Base-by-base conservation (phyloP, 108 stramenopile genomes). In the Chaetoceros muelleri region DNA sequence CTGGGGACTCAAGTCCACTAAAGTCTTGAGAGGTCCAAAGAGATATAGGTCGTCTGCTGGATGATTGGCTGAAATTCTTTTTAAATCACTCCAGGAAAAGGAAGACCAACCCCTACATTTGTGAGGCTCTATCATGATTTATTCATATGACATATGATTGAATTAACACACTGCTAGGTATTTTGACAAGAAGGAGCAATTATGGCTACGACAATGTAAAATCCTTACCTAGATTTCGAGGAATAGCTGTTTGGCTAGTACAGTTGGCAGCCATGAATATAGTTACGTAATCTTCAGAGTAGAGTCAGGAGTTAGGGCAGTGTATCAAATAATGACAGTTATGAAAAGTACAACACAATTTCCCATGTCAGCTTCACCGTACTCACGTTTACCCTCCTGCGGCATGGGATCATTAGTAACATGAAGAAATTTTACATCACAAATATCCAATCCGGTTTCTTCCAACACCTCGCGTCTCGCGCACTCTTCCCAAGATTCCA, bases 71-170 rank as follows among this genome's bases (percentile, higher is more conserved):
- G 44, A 66, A 16, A 69, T 46, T n/a, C 45, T 21, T 30, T 52
- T 13, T 31, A 87, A 62, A 28, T 93, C 87, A 20, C 76, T 66
- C 86, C 86, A 88, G n/a, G 57, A 59, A 48, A 69, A 84, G 24
- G 75, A 75, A n/a, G 84, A 46, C 93, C 93, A 94, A 24, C 86
- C 87, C 60, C 76, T 63, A 65, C 93, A 94, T 65, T 94, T 94
- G 21, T 89, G 51, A 0, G 89, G 93, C 67, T 94, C 93, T n/a
- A n/a, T n/a, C n/a, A n/a, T n/a, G n/a, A n/a, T n/a, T n/a, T n/a
- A n/a, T n/a, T n/a, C n/a, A n/a, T n/a, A n/a, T n/a, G n/a, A n/a
- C n/a, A n/a, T n/a, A n/a, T n/a, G n/a, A n/a, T n/a, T n/a, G n/a
- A n/a, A n/a, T n/a, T n/a, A n/a, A n/a, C n/a, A n/a, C n/a, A n/a